Evolutionary conservation across 805 yeast species (phyloP).

Genomic region (Candida ponderosae): DNA sequence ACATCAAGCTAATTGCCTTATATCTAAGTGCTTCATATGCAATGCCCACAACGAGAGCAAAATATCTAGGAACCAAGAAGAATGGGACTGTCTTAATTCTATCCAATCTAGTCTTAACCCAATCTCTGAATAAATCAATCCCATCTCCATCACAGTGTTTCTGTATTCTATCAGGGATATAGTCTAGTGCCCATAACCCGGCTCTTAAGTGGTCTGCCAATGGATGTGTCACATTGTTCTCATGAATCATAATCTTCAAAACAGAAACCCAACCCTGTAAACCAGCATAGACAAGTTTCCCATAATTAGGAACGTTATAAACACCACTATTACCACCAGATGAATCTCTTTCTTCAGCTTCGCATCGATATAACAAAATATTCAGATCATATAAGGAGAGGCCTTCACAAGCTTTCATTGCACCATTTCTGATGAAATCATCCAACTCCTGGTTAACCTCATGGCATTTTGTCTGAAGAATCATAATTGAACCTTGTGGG

Average conservation of each 20-base stretch:
- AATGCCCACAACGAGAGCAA: constrained; percentile 72
- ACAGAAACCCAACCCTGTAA: constrained; percentile 86
- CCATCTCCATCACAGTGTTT: constrained; percentile 41
- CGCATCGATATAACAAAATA: constrained; percentile 67
- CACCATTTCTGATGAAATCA: constrained; percentile 63
- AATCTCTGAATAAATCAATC: constrained; percentile 48
- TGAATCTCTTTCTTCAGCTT: constrained; percentile 80
- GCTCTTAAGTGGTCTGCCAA: constrained; percentile 69
- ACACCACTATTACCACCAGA: constrained; percentile 66
- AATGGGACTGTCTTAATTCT: constrained; percentile 64
- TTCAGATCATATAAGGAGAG: constrained; percentile 66
- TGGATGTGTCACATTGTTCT: constrained; percentile 80
- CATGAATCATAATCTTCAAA: constrained; percentile 49
- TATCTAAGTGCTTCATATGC: constrained; percentile 78
- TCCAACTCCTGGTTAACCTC: constrained; percentile 63
- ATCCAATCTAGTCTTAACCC: constrained; percentile 62
- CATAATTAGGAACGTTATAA: constrained; percentile 68
- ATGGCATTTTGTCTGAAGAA: constrained; percentile 62
- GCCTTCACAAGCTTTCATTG: constrained; percentile 58
- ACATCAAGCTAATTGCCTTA: constrained; percentile 53
- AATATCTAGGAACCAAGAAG: constrained; percentile 79
- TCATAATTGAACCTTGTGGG: constrained; percentile 88
- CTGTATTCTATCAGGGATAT: constrained; percentile 51
- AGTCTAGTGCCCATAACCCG: constrained; percentile 89
- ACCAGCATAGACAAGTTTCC: constrained; percentile 78